A percentile compares a stretch with the other conserved stretches of the same genome.
These are phyloP conservation scores for Orobanche coerulescens DNA, from an alignment of 257 asterid species.

Conservation along the genomic window DNA sequence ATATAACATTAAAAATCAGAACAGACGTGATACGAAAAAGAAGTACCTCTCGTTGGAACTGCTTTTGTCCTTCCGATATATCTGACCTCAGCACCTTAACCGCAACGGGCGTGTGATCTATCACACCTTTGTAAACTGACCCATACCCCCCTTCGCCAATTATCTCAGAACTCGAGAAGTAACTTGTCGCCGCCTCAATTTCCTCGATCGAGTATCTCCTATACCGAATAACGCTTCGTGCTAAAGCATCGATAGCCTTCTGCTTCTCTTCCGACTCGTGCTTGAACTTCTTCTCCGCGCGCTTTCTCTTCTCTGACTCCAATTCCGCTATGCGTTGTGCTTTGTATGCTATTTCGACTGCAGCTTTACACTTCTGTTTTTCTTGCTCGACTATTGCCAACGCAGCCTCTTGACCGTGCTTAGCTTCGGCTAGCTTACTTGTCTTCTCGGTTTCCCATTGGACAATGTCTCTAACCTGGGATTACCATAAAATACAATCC, in stretches of 20 bases:
- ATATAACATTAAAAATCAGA: too few species aligned
- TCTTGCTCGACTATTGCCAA: constrained; percentile 43
- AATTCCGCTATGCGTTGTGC: constrained; percentile 56
- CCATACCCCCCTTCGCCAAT: constrained; percentile 96
- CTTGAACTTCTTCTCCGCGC: constrained; percentile 44
- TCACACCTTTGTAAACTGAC: constrained; percentile 51
- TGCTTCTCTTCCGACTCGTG: constrained; percentile 51
- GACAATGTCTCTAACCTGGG: constrained; percentile 40
- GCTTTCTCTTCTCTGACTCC: constrained; percentile 53
- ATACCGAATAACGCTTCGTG: constrained; percentile 27
- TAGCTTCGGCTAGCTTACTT: constrained; percentile 37
- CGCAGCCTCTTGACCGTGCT: constrained; percentile 39
- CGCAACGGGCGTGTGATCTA: constrained; percentile 80
- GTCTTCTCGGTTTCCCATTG: constrained; percentile 39
- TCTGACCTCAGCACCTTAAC: constrained; percentile 64
- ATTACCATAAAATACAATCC: not conserved
- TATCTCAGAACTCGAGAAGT: constrained; percentile 40
- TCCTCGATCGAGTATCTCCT: constrained; percentile 52
- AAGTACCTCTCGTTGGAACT: constrained; percentile 76
- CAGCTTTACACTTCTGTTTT: constrained; percentile 55
- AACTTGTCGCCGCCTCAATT: constrained; percentile 56
- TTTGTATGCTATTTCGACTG: constrained; percentile 53
- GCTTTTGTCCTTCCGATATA: constrained; percentile 56
- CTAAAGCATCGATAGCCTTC: constrained; percentile 42
- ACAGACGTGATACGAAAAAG: too few species aligned